A percentile compares a stretch with the other conserved stretches of the same genome.
Conservation (phyloP, 331 rosid species). For the Malus hybrid region DNA sequence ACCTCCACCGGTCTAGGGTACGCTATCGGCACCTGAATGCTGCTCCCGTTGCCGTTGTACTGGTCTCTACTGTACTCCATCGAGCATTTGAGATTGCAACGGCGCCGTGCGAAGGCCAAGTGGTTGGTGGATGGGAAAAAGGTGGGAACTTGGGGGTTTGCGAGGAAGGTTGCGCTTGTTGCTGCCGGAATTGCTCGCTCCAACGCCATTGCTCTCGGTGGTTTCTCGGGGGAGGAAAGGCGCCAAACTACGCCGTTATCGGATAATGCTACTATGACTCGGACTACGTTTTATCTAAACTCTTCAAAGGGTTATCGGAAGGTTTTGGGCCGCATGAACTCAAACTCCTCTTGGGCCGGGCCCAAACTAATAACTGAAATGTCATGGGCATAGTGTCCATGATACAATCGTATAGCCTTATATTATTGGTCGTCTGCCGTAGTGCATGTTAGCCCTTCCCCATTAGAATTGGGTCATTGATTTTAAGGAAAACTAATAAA, state of each 20-base stretch:
- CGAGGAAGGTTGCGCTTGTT: conserved; percentile 14
- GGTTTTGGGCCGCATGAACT: not conserved
- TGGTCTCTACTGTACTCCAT: conserved; percentile 23
- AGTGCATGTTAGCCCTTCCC: not conserved
- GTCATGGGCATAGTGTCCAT: not conserved
- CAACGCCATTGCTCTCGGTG: conserved; percentile 8
- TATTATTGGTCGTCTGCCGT: too few species aligned
- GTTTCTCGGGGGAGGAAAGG: not conserved
- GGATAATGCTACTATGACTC: not conserved
- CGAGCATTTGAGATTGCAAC: conserved; percentile 32
- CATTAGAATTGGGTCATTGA: not conserved
- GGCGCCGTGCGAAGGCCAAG: conserved; percentile 14
- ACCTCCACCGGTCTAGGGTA: conserved; percentile 68
- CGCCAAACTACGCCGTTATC: not conserved
- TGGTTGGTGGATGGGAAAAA: not conserved
- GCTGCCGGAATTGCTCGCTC: not conserved
- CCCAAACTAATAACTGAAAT: not conserved
- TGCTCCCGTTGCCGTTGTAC: conserved; percentile 3
- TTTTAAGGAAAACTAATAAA: too few species aligned
- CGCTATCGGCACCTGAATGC: conserved; percentile 11
- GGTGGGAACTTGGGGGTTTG: not conserved
- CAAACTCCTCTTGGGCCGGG: not conserved
- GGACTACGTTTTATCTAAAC: not conserved
- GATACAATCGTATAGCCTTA: too few species aligned
- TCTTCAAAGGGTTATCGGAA: not conserved